These are phyloP conservation scores for Vigna angularis DNA, from an alignment of 306 rosid species.

Conservation along the genomic window DNA sequence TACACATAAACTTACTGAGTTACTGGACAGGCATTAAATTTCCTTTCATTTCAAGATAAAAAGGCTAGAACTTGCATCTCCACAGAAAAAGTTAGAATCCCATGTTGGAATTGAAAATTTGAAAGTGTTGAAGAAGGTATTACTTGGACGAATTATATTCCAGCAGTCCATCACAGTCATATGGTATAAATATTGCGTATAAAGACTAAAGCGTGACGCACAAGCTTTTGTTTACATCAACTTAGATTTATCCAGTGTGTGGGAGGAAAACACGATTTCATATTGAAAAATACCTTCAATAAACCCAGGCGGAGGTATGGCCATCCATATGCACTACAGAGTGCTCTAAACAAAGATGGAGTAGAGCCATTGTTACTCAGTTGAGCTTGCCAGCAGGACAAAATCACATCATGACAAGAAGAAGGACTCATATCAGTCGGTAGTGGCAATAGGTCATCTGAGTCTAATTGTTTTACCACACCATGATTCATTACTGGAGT, in stretches of 20 bases:
- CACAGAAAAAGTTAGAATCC: background rate
- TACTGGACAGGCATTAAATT: conserved; percentile 7
- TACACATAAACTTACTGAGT: conserved; percentile 2
- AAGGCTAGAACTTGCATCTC: background rate
- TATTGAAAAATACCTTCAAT: conserved; percentile 66
- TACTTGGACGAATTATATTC: conserved; percentile 1
- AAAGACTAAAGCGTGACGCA: conserved; percentile 1
- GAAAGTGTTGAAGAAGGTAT: background rate
- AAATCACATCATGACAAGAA: conserved; percentile 68
- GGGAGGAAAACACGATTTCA: conserved; percentile 31
- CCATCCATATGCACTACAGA: conserved; percentile 93
- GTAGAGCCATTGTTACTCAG: conserved; percentile 50
- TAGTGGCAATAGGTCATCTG: conserved; percentile 75
- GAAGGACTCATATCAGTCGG: conserved; percentile 77
- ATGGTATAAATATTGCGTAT: conserved; percentile 1
- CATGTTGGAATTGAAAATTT: background rate
- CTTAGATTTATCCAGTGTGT: conserved; percentile 26
- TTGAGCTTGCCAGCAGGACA: conserved; percentile 75
- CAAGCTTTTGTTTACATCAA: conserved; percentile 26
- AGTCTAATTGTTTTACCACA: conserved; percentile 75
- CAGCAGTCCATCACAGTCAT: conserved; percentile 1
- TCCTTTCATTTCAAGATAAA: background rate
- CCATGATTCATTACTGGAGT: conserved; percentile 77
- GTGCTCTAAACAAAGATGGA: conserved; percentile 80
- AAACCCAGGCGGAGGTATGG: conserved; percentile 83